Conservation (phyloP, 2,329 filamentous ascomycete species). For the Rhynchosporium secalis region DNA sequence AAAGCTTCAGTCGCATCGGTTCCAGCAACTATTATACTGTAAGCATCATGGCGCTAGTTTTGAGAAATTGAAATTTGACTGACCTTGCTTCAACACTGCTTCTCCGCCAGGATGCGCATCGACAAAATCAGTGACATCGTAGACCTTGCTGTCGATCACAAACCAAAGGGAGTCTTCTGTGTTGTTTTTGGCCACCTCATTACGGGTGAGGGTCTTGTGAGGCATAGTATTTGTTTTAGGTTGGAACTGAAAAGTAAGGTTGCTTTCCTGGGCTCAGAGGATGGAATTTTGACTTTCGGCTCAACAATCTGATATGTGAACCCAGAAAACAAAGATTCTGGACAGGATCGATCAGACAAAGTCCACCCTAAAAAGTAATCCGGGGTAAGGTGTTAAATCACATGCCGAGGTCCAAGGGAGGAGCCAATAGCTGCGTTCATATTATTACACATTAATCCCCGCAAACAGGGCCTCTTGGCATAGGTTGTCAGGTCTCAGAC, state of each 20-base stretch:
- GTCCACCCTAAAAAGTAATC: not conserved
- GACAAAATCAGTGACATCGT: slow-evolving; percentile 82
- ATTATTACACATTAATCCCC: slow-evolving; percentile 7
- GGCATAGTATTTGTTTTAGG: slow-evolving; percentile 31
- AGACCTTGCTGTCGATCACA: slow-evolving; percentile 84
- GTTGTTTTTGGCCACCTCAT: slow-evolving; percentile 74
- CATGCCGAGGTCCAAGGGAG: slow-evolving; percentile 5
- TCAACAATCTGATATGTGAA: too few relatives aligned
- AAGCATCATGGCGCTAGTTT: not conserved
- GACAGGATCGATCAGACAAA: not conserved
- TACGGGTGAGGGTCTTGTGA: slow-evolving; percentile 47
- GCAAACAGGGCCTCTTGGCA: not conserved
- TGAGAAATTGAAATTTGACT: not conserved
- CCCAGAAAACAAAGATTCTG: not conserved
- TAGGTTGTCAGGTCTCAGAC: too few relatives aligned
- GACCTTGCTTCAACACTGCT: slow-evolving; percentile 64
- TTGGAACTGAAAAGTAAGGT: not conserved
- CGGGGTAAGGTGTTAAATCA: not conserved
- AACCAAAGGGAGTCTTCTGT: slow-evolving; percentile 70
- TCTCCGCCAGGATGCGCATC: slow-evolving; percentile 73
- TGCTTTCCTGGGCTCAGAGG: not conserved
- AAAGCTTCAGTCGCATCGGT: slow-evolving; percentile 80
- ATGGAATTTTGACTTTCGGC: not conserved
- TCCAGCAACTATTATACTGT: slow-evolving; percentile 59
- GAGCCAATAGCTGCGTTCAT: slow-evolving; percentile 4